A percentile compares a stretch with the other conserved stretches of the same genome.
Conservation (phyloP, 495 filamentous ascomycete species). For the Penicillium odoratum region DNA sequence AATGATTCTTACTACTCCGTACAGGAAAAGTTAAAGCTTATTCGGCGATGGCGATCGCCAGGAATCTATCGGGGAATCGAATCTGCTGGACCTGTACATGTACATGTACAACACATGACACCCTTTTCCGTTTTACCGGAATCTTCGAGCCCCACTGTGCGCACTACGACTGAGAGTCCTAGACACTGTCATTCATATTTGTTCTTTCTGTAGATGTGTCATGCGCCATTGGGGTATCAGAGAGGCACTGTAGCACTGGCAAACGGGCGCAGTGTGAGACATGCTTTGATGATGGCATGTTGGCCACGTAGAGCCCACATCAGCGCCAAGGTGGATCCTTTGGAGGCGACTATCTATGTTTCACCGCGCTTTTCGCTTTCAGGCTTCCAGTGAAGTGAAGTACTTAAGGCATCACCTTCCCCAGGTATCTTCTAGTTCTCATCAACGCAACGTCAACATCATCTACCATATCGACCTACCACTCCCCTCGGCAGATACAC, state of each 20-base stretch:
- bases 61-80: neutral
- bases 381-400: neutral
- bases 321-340: neutral
- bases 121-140: neutral
- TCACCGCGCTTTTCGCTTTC: neutral
- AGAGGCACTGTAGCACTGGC: neutral
- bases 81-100: too few species aligned
- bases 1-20: too few species aligned
- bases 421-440: neutral
- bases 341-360: neutral
- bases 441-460: neutral
- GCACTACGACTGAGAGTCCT: neutral
- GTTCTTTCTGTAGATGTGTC: neutral
- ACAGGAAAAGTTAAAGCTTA: neutral
- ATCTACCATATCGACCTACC: neutral
- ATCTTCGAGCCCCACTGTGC: neutral
- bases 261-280: constrained; percentile 4
- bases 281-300: neutral
- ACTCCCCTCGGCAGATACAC: too few species aligned
- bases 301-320: neutral
- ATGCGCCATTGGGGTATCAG: neutral
- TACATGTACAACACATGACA: neutral
- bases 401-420: neutral
- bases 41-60: neutral
- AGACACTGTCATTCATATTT: neutral